phyloP scores from a whole-genome alignment of 805 yeast genomes.

The Wickerhamiella dianesei region DNA sequence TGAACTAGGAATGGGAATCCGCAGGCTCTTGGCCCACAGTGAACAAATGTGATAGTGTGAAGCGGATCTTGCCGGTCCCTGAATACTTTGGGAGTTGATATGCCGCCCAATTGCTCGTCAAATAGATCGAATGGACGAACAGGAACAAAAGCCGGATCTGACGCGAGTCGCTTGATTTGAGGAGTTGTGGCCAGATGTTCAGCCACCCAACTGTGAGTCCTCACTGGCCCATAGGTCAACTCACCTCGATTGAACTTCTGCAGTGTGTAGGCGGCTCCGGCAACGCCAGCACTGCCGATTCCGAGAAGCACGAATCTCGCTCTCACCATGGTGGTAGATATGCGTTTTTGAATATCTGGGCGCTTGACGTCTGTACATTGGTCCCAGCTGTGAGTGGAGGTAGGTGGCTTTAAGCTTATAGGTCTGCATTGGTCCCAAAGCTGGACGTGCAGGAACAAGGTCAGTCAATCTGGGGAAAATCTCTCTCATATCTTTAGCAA shows the following conservation, averaged over 20 bases:
- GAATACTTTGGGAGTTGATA: constrained; percentile 58
- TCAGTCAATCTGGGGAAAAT: neutral
- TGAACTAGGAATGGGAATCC: constrained; percentile 84
- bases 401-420: too few species aligned
- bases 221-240: constrained; percentile 7
- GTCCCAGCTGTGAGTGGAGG: too few species aligned
- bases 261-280: neutral
- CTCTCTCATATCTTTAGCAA: neutral
- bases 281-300: neutral
- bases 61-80: constrained; percentile 43
- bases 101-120: constrained; percentile 40
- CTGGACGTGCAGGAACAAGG: too few species aligned
- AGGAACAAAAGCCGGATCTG: constrained; percentile 28
- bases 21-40: constrained; percentile 62
- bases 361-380: too few species aligned
- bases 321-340: neutral
- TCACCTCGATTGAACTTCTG: constrained; percentile 1
- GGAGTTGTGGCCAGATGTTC: constrained; percentile 26
- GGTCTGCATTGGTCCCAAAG: too few species aligned
- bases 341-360: too few species aligned
- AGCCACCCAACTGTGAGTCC: constrained; percentile 7
- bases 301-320: neutral
- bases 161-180: constrained; percentile 35
- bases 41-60: constrained; percentile 55
- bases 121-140: constrained; percentile 28